Conservation (phyloP, 1,284 basidiomycete species). For the Cryptococcus sp. region DNA sequence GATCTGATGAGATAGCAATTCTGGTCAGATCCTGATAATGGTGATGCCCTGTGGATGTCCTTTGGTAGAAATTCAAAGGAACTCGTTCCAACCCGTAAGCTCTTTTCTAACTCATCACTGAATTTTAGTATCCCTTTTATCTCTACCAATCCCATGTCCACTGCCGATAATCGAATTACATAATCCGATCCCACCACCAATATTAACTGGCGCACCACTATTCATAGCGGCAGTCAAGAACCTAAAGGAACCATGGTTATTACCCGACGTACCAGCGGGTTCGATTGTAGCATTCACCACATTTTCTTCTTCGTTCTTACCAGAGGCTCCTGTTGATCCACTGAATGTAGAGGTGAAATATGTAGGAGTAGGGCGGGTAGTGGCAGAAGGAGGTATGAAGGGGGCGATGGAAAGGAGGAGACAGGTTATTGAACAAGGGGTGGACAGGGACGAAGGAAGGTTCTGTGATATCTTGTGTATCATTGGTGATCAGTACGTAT, state of each 20-base stretch:
- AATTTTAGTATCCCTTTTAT: slow-evolving; percentile 47
- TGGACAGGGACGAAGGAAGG: slow-evolving; percentile 40
- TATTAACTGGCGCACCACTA: slow-evolving; percentile 52
- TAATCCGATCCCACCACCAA: slow-evolving; percentile 40
- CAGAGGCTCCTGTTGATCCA: slow-evolving; percentile 4
- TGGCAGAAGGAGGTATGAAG: slow-evolving; percentile 33
- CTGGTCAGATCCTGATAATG: slow-evolving; percentile 52
- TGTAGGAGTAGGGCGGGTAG: slow-evolving; percentile 40
- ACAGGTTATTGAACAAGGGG: slow-evolving; percentile 16
- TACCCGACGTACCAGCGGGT: slow-evolving; percentile 38
- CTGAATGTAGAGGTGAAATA: slow-evolving; percentile 27
- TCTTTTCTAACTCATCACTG: not conserved
- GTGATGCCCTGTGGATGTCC: slow-evolving; percentile 77
- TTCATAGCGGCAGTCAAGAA: slow-evolving; percentile 45
- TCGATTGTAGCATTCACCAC: slow-evolving; percentile 30
- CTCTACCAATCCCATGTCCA: slow-evolving; percentile 22
- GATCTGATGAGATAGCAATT: slow-evolving; percentile 9
- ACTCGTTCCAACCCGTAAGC: slow-evolving; percentile 62
- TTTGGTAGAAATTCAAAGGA: slow-evolving; percentile 56
- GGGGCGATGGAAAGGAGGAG: slow-evolving; percentile 35
- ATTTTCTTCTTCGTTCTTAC: not conserved
- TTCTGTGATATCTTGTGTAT: slow-evolving; percentile 45
- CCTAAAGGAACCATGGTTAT: slow-evolving; percentile 29
- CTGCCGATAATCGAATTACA: slow-evolving; percentile 41
- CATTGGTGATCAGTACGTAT: slow-evolving; percentile 43